phyloP scores from a whole-genome alignment of 257 asterid genomes.

The Leptodermis oblonga region DNA sequence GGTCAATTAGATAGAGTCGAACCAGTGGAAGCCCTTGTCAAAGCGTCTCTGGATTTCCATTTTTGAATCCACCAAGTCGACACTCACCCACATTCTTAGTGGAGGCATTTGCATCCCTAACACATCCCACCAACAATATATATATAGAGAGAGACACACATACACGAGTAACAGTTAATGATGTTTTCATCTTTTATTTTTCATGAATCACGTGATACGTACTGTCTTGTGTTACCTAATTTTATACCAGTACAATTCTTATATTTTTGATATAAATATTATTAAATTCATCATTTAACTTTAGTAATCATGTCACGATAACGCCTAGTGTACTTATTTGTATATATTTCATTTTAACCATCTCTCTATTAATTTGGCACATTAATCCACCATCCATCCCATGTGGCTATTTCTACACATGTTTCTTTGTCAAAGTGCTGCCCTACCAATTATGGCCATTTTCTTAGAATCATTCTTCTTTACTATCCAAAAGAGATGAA shows the following conservation, averaged over 20 bases:
- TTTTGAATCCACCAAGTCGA: background rate
- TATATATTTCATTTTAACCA: background rate
- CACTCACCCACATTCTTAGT: conserved; percentile 11
- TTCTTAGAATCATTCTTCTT: background rate
- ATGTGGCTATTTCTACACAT: background rate
- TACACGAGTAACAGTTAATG: too few species aligned
- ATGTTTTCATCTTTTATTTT: too few species aligned
- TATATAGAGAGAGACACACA: too few species aligned
- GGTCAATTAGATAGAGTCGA: background rate
- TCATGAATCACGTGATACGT: too few species aligned
- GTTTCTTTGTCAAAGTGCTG: background rate
- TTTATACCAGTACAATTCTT: too few species aligned
- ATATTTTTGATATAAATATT: too few species aligned
- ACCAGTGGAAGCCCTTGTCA: conserved; percentile 8
- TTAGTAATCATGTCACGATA: too few species aligned
- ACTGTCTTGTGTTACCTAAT: too few species aligned
- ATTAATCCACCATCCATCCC: conserved; percentile 10
- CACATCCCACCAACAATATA: conserved; percentile 12
- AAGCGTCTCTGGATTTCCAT: conserved; percentile 3
- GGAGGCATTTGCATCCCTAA: conserved; percentile 5
- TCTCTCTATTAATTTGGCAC: background rate
- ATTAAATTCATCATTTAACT: too few species aligned
- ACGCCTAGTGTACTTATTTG: too few species aligned
- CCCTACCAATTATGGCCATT: background rate
- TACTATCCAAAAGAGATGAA: background rate